Evolutionary conservation across 2,329 filamentous ascomycete genomes (phyloP), one percentile per base, ranked within the genome.

Genomic region (Fonsecaea erecta): DNA sequence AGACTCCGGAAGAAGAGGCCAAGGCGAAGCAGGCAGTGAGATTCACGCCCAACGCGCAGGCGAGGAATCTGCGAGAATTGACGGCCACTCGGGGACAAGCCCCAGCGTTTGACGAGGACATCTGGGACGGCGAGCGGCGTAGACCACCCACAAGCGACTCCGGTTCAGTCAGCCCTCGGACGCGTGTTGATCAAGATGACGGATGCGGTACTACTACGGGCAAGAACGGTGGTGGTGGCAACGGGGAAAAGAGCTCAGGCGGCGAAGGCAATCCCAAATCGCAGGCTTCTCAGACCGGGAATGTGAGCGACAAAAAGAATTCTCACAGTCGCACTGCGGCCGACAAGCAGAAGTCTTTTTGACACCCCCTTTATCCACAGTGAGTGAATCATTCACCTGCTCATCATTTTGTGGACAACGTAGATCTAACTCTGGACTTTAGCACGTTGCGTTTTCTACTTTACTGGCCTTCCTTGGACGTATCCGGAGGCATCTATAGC

Each of bases 101-200:
- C 16, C 55, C 55, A 12, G 26, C 34, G n/a, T 58, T 58, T 14
- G n/a, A 58, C n/a, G 55, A 58, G 55, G 24, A 58, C n/a, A 58
- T 58, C 24, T 58, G 55, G 55, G 24, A 14, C 4, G 37, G 30
- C 6, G 55, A 58, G 26, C 18, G 55, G 48, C 24, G 37, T 7
- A 16, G 26, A 14, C 24, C 40, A 28, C 16, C 35, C 16, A 3
- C 12, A 6, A 21, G 26, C 12, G 26, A 58, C 8, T 30, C 30
- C 14, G 26, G 55, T 14, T 58, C 55, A 28, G 55, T 58, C 26
- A 58, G 55, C 34, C 55, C 55, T 7, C 40, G 43, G 24, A 58
- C 55, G 14, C 24, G 35, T 9, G 8, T 58, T 1, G 37, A 16
- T 7, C 18, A 48, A 32, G 55, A 58, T 37, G 43, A 12, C 6